Evolutionary conservation across 768 basidiomycete genomes (phyloP), one percentile per base, ranked within the genome.

Genomic region (Russula vinacea): DNA sequence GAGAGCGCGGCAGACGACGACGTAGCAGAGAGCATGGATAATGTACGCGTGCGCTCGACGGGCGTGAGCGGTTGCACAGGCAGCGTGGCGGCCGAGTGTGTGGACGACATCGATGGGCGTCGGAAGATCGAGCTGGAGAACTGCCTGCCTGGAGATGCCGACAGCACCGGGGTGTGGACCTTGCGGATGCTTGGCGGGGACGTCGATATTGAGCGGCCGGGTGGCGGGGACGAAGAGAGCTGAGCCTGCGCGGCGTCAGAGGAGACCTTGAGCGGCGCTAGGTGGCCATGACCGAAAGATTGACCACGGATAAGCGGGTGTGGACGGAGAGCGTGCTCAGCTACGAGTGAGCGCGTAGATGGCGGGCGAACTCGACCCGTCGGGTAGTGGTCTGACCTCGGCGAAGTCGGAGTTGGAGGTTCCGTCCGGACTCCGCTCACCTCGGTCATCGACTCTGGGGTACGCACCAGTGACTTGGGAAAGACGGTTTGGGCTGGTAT

Each of bases 221-320:
- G 32, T 62, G 58, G 76, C 71, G 42, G 70, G 10, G 72, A 71
- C 2, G 82, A 75, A 3, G 78, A 76, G 59, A 79, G 68, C 56
- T 80, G 74, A 0, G 79, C 76, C 33, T 78, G 74, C 10, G 80
- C 78, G 65, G 76, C 73, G 64, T 83, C 82, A 22, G 83, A 77
- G 10, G 83, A 81, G 50, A 86, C 81, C 1, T 85, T 84, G 57
- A 90, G 78, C 40, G 89, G 87, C 10, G 83, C 78, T 16, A 87
- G 77, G 76, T 76, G 74, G 3, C 73, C 73, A 50, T 76, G 79
- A 7, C 86, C 84, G 63, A 81, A 84, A 0, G 89, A 89, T 66
- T 85, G 80, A 10, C 88, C 88, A 60, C 89, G 85, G 67, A 91
- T 90, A 57, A 91, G 79, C 8, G 89, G 90, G 71, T 91, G 90